Percentiles rank a stretch among this genome's conserved stretches.
These are phyloP conservation scores for Talaromyces adpressus DNA, from an alignment of 495 filamentous ascomycete species.

Conservation along the genomic window DNA sequence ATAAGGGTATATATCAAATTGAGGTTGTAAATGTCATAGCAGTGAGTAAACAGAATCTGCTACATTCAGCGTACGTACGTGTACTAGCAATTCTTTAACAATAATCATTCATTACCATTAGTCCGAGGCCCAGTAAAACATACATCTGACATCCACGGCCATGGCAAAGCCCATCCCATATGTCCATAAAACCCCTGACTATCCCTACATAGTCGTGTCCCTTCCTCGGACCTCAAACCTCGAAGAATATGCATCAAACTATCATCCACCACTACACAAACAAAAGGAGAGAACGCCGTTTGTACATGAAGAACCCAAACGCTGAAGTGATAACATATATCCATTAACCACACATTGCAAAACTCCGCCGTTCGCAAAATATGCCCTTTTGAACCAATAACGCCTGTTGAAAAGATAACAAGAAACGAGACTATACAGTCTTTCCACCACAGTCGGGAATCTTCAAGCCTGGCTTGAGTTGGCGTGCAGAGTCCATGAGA, in stretches of 20 bases:
- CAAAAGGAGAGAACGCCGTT: background rate
- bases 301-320: background rate
- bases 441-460: conserved; percentile 85
- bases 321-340: background rate
- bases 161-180: background rate
- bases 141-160: background rate
- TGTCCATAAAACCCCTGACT: background rate
- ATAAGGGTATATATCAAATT: background rate
- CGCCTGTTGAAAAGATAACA: background rate
- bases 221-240: background rate
- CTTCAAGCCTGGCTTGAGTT: conserved; percentile 74
- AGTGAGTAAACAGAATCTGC: too few species aligned
- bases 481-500: conserved; percentile 78
- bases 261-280: background rate
- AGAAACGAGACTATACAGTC: conserved; percentile 35
- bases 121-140: background rate
- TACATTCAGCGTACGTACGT: too few species aligned
- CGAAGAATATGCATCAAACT: background rate
- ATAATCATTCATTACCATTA: background rate
- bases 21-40: background rate
- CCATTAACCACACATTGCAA: background rate
- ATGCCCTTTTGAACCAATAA: background rate
- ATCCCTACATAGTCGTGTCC: background rate
- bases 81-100: background rate
- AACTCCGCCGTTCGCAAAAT: background rate